A percentile compares a stretch with the other conserved stretches of the same genome.
These are phyloP conservation scores for Trametes cingulata DNA, from an alignment of 768 basidiomycete species.

Conservation along the genomic window DNA sequence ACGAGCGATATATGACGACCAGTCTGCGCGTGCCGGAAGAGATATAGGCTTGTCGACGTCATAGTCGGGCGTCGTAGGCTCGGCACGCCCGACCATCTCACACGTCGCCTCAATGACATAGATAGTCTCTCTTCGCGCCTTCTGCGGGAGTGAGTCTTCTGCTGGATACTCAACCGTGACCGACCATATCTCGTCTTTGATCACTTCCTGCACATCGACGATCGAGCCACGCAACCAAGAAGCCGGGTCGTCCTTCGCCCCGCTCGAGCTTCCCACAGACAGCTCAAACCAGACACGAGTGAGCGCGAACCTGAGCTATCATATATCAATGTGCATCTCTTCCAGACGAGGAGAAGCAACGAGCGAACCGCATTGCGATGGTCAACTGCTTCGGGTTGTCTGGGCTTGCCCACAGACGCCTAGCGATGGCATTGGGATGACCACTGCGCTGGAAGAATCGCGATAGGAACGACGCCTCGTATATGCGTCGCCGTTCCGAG, in stretches of 20 bases:
- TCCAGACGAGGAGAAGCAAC: not conserved
- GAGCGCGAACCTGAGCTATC: conserved; percentile 53
- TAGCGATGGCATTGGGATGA: conserved; percentile 38
- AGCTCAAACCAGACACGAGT: conserved; percentile 64
- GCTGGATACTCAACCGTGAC: conserved; percentile 37
- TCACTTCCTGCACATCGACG: conserved; percentile 51
- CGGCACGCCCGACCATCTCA: conserved; percentile 60
- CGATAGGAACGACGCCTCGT: conserved; percentile 53
- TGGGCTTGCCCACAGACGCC: conserved; percentile 58
- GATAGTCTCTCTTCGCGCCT: conserved; percentile 34
- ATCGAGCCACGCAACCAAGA: conserved; percentile 42
- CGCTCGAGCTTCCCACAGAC: conserved; percentile 43
- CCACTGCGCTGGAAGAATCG: conserved; percentile 32
- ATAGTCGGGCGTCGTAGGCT: not conserved
- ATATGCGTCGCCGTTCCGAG: conserved; percentile 38
- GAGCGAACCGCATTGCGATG: conserved; percentile 55
- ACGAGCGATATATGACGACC: conserved; percentile 57
- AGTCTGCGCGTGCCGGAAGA: conserved; percentile 54
- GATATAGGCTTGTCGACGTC: not conserved
- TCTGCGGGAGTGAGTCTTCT: conserved; percentile 18
- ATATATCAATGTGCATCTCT: not conserved
- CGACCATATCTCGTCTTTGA: conserved; percentile 61
- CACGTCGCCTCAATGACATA: conserved; percentile 73
- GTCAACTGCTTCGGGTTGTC: conserved; percentile 57
- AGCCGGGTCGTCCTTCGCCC: conserved; percentile 30